Base-by-base conservation (phyloP, 345 rosid genomes). In the Heritiera fomes region DNA sequence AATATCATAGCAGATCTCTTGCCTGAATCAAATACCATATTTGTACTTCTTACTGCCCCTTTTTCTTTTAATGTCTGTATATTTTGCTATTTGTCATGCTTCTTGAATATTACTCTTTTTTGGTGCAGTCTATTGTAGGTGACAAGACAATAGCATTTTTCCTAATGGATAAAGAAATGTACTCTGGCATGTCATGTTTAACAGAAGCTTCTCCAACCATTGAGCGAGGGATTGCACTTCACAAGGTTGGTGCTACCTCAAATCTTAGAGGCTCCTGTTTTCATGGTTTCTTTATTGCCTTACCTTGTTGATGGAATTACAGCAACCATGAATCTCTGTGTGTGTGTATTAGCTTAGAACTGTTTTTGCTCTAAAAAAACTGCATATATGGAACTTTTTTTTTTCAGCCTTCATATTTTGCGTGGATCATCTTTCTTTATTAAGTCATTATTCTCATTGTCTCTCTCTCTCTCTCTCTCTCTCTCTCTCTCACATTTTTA, bases 121-220 rank as follows among this genome's bases (percentile, higher is more conserved):
- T 76, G 45, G 32, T 75, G 78, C 86, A 91, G 97, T 83, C 97
- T 55, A 90, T 92, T 78, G 94, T 92, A 12, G 97, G 97, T 77
- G 97, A 90, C 86, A 90, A 89, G 85, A 92, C 94, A 62, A 82
- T 92, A 38, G 85, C 97, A 15, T 92, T 90, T 83, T 73, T 86
- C 41, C 83, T 92, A 55, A 92, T 92, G 97, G 94, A 92, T 79
- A 71, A 84, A 80, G 91, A 92, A 77, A 92, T 92, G 92, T 92
- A 92, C 78, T 77, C 91, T 81, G 87, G 89, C 75, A 92, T 92
- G 97, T 92, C 92, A 73, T 84, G 87, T 80, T 86, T 92, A 77
- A 82, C 82, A 30, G 90, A 88, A 60, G 82, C 90, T 82, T 70
- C 93, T 56, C 91, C 93, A 56, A 61, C 82, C 34, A 47, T 90